A percentile compares a stretch with the other conserved stretches of the same genome.
These are phyloP conservation scores for Nakazawaea siamensis DNA, from an alignment of 805 yeast species.

Conservation along the genomic window DNA sequence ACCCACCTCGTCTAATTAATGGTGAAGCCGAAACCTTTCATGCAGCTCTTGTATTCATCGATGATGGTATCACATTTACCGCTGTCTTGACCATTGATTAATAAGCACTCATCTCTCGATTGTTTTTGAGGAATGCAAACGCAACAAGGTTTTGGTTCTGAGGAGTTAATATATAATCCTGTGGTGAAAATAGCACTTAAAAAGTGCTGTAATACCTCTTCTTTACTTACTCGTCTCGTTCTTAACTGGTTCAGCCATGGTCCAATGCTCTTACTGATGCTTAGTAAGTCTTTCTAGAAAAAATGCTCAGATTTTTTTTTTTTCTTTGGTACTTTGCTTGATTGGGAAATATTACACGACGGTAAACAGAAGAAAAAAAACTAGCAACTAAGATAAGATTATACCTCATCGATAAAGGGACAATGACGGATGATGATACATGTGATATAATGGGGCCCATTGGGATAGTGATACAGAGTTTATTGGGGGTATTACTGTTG, in stretches of 20 bases:
- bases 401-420: neutral
- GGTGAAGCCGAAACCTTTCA: conserved; percentile 87
- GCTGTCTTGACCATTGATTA: conserved; percentile 75
- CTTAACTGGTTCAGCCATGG: neutral
- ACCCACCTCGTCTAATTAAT: conserved; percentile 22
- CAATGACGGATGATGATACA: conserved; percentile 13
- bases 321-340: neutral
- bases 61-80: conserved; percentile 74
- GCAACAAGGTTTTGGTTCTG: conserved; percentile 89
- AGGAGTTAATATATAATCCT: neutral
- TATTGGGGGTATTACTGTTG: conserved; percentile 71
- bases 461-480: conserved; percentile 67
- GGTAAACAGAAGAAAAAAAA: too few relatives aligned
- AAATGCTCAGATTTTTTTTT: neutral
- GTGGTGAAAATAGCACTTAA: neutral
- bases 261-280: neutral
- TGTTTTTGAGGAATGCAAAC: conserved; percentile 84
- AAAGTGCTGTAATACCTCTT: too few relatives aligned
- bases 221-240: neutral
- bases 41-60: conserved; percentile 70
- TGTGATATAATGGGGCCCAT: conserved; percentile 81
- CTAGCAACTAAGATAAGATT: neutral
- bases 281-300: too few relatives aligned
- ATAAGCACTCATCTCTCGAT: conserved; percentile 78
- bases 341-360: neutral